Percentiles rank a stretch among this genome's conserved stretches.
Evolutionary conservation across 805 yeast genomes (phyloP).

Genomic region (Henningerozyma blattae): DNA sequence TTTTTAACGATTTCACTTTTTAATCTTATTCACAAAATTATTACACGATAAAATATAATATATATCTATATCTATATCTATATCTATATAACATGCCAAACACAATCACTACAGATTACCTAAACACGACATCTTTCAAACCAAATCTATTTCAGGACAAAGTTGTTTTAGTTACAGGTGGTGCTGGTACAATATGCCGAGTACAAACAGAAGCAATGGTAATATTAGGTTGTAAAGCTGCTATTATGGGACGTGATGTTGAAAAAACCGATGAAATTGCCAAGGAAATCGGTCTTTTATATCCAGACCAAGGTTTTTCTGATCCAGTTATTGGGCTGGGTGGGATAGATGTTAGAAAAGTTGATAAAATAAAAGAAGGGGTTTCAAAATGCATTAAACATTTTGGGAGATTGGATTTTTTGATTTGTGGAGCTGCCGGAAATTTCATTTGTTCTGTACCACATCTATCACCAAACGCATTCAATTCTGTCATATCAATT

Average conservation of each 20-base stretch:
- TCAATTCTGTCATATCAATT: slow-evolving; percentile 75
- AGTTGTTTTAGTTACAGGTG: slow-evolving; percentile 88
- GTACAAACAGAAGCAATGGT: slow-evolving; percentile 82
- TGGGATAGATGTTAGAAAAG: slow-evolving; percentile 67
- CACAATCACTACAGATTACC: slow-evolving; percentile 19
- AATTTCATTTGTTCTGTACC: slow-evolving; percentile 76
- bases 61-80: no score
- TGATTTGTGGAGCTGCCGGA: slow-evolving; percentile 95
- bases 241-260: slow-evolving; percentile 67
- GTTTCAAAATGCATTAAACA: slow-evolving; percentile 50
- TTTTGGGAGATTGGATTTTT: slow-evolving; percentile 74
- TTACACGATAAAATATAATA: no score
- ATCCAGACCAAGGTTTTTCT: slow-evolving; percentile 23
- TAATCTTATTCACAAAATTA: no score
- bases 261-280: slow-evolving; percentile 61
- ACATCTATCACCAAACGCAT: slow-evolving; percentile 72
- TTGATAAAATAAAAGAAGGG: slow-evolving; percentile 46
- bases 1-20: no score
- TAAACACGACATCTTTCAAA: slow-evolving; percentile 29
- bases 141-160: slow-evolving; percentile 67
- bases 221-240: slow-evolving; percentile 75
- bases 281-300: slow-evolving; percentile 41
- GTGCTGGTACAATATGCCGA: slow-evolving; percentile 91
- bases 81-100: slow-evolving; percentile 13
- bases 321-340: slow-evolving; percentile 56